phyloP scores from a whole-genome alignment of 768 basidiomycete genomes.

The Xanthoconium purpureum region DNA sequence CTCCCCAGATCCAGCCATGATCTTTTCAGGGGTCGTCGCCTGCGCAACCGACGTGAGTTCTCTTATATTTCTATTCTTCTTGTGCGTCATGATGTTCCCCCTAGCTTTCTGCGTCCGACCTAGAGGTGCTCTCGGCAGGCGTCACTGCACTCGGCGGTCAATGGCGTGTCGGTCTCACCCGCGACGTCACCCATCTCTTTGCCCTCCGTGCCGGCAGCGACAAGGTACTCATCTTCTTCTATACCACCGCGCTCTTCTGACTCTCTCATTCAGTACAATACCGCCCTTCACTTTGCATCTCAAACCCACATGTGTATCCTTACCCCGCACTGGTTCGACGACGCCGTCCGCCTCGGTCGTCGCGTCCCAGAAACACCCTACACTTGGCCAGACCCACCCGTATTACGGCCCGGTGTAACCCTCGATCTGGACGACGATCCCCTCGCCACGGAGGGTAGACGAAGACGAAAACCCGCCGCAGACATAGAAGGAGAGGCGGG shows the following conservation, averaged over 20 bases:
- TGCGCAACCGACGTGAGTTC: constrained; percentile 61
- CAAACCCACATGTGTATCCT: constrained; percentile 62
- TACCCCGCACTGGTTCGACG: constrained; percentile 94
- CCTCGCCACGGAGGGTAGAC: constrained; percentile 16
- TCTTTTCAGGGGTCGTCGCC: constrained; percentile 82
- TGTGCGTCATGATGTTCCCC: neutral
- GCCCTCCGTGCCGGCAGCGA: constrained; percentile 48
- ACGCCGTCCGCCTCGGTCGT: constrained; percentile 58
- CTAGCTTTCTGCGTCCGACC: constrained; percentile 60
- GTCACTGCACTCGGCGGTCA: constrained; percentile 79
- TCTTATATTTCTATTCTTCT: neutral
- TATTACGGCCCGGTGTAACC: constrained; percentile 35
- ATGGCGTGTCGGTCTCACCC: constrained; percentile 71
- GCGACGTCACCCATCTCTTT: constrained; percentile 87
- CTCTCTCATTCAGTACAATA: constrained; percentile 34
- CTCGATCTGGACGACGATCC: constrained; percentile 15
- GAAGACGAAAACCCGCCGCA: constrained; percentile 24
- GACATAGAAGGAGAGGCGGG: constrained; percentile 24
- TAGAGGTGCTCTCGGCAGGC: constrained; percentile 69
- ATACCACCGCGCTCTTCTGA: neutral
- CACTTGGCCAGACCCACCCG: constrained; percentile 69
- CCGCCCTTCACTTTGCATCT: constrained; percentile 55
- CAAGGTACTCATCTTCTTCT: constrained; percentile 31
- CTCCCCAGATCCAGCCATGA: constrained; percentile 71
- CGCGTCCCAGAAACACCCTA: constrained; percentile 54